Evolutionary conservation across 192 early-diverging fungal genomes (phyloP).

Genomic region (Linnemannia elongata): DNA sequence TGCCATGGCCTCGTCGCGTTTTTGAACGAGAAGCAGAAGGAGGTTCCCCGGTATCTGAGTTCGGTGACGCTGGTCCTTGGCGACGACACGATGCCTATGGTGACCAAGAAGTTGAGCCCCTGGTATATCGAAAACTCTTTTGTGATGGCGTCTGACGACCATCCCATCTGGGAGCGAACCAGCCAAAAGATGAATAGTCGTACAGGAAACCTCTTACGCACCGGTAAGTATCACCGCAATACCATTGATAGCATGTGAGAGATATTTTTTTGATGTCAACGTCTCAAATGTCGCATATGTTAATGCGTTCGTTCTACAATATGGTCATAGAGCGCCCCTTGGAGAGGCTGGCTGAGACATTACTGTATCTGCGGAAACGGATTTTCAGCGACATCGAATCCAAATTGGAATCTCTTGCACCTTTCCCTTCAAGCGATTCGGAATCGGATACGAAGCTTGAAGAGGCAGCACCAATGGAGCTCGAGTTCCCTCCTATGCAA

Average conservation of each 20-base stretch:
- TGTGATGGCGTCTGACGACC: constrained; percentile 41
- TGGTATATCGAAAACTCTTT: constrained; percentile 56
- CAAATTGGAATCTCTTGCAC: constrained; percentile 20
- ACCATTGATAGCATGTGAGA: background rate
- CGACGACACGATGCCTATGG: constrained; percentile 46
- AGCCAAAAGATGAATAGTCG: constrained; percentile 46
- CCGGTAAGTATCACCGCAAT: constrained; percentile 15
- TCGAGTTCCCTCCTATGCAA: background rate
- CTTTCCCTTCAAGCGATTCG: constrained; percentile 9
- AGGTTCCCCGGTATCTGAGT: constrained; percentile 38
- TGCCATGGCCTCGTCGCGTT: constrained; percentile 51
- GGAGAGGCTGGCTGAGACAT: constrained; percentile 30
- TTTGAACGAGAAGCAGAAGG: constrained; percentile 55
- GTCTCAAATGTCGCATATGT: background rate
- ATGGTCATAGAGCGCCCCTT: constrained; percentile 1
- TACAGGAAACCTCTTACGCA: constrained; percentile 40
- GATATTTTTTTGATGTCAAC: too few species aligned
- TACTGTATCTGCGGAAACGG: constrained; percentile 20
- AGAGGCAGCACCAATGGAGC: background rate
- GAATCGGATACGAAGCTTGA: constrained; percentile 17
- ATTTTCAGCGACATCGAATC: constrained; percentile 45
- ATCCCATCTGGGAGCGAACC: constrained; percentile 35
- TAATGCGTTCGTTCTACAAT: background rate
- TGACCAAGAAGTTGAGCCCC: constrained; percentile 37
- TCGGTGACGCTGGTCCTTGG: constrained; percentile 53